Evolutionary conservation across 106 monocot species (phyloP).

Genomic region (Hemerocallis citrina): DNA sequence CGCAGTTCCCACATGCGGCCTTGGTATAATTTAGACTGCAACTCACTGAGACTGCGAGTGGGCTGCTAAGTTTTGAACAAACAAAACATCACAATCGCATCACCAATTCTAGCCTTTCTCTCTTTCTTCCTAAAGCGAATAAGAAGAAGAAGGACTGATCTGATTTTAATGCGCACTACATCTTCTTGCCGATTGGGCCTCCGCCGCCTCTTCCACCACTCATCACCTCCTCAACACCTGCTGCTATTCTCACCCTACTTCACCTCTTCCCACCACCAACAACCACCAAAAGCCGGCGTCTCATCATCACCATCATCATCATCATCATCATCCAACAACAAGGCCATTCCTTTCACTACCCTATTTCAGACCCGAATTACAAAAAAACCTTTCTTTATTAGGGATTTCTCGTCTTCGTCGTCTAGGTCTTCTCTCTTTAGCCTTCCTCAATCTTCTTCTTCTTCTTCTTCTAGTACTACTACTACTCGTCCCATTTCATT

Average conservation of each 20-base stretch:
- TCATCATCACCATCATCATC: not conserved
- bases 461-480: not conserved
- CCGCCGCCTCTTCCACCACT: not conserved
- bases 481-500: not conserved
- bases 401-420: not conserved
- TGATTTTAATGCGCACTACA: conserved; percentile 7
- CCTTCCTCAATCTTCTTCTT: not conserved
- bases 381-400: not conserved
- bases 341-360: no score
- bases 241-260: not conserved
- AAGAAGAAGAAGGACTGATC: no score
- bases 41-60: no score
- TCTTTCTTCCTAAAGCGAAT: no score
- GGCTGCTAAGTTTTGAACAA: no score
- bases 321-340: not conserved
- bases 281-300: not conserved
- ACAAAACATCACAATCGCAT: no score
- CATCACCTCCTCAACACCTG: not conserved
- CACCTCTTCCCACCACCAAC: not conserved
- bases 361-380: no score
- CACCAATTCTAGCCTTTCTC: no score
- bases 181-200: not conserved
- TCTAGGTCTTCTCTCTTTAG: no score
- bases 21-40: no score
- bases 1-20: no score